Evolutionary conservation across 192 early-diverging fungal species (phyloP).

Genomic region (Coemansia sp.): DNA sequence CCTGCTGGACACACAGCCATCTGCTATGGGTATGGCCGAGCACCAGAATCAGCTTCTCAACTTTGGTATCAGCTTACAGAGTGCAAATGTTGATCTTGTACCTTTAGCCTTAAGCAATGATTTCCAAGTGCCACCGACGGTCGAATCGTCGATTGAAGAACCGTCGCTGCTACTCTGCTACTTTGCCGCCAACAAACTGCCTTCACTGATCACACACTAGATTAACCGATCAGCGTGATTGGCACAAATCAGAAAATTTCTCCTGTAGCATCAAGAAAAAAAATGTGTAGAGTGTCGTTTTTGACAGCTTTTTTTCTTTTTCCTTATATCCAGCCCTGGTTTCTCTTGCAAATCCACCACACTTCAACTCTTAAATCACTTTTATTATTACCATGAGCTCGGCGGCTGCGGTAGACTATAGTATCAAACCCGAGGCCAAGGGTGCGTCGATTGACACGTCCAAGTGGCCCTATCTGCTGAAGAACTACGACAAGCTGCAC

Average conservation of each 20-base stretch:
- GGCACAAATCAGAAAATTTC: not conserved
- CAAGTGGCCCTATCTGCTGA: constrained; percentile 94
- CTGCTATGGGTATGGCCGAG: no score
- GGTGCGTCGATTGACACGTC: constrained; percentile 86
- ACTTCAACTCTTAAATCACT: constrained; percentile 2
- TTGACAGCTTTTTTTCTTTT: not conserved
- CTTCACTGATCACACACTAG: not conserved
- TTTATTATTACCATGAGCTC: constrained; percentile 20
- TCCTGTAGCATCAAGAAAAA: not conserved
- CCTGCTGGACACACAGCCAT: no score
- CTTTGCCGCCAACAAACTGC: constrained; percentile 7
- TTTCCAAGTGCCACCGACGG: no score
- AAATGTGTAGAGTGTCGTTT: not conserved
- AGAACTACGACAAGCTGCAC: constrained; percentile 98
- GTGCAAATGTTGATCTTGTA: no score
- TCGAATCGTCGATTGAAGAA: not conserved
- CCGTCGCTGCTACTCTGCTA: constrained; percentile 15
- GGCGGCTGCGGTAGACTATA: constrained; percentile 22
- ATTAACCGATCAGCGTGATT: not conserved
- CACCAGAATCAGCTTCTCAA: no score
- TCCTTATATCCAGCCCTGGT: not conserved
- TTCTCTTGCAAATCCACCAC: not conserved
- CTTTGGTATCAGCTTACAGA: no score
- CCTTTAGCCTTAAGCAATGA: no score
- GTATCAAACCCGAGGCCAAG: constrained; percentile 80